Evolutionary conservation across 2,329 filamentous ascomycete species (phyloP).

Genomic region (Golovinomyces cichoracearum): DNA sequence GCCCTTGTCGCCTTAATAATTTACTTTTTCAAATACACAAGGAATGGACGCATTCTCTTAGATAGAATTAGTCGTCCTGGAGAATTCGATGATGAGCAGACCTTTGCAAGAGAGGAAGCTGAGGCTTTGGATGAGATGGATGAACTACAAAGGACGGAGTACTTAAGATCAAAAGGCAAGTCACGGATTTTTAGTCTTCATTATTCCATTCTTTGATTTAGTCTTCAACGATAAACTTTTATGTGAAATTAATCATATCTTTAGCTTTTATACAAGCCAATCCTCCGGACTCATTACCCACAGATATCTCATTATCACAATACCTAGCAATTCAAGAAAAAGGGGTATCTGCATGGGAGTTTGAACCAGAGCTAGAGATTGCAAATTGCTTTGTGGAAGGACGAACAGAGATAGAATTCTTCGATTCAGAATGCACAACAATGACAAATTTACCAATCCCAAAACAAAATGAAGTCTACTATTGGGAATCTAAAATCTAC

Average conservation of each 20-base stretch:
- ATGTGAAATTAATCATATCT: not conserved
- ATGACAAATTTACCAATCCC: conserved; percentile 61
- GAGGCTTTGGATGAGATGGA: conserved; percentile 92
- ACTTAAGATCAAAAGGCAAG: conserved; percentile 80
- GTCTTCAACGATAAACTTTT: not conserved
- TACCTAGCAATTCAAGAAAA: conserved; percentile 98
- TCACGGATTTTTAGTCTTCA: not conserved
- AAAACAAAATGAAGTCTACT: conserved; percentile 98
- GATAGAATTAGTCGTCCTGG: conserved; percentile 82
- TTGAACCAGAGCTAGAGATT: conserved; percentile 95
- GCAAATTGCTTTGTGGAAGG: conserved; percentile 96
- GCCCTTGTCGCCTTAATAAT: conserved; percentile 54
- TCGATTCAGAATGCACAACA: conserved; percentile 90
- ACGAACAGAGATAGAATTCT: conserved; percentile 94
- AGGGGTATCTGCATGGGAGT: conserved; percentile 98
- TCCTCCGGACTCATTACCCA: conserved; percentile 80
- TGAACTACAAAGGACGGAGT: conserved; percentile 70
- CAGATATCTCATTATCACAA: conserved; percentile 91
- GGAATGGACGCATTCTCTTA: conserved; percentile 66
- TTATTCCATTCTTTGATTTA: not conserved
- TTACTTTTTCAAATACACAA: conserved; percentile 85
- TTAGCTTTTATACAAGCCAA: conserved; percentile 81
- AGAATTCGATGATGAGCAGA: conserved; percentile 94
- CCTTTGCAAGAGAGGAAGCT: conserved; percentile 76
- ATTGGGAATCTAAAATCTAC: conserved; percentile 97